These are phyloP conservation scores for Aspergillus intermedius DNA, from an alignment of 2,329 filamentous ascomycete genomes.

Conservation along the genomic window DNA sequence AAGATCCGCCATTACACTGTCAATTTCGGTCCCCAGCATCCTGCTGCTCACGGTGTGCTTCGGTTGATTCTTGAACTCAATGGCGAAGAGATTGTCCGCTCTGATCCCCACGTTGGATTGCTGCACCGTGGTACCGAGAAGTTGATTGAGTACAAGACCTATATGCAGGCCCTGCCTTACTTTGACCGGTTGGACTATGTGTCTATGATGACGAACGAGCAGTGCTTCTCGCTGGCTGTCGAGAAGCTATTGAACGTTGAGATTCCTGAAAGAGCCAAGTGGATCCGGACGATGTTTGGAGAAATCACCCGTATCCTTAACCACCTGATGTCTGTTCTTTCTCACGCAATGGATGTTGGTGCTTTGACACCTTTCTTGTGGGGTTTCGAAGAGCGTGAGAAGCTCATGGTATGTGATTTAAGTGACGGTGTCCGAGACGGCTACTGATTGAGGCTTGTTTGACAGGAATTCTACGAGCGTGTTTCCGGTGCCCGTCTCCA, in stretches of 20 bases:
- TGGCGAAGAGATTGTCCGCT: constrained; percentile 93
- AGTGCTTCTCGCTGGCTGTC: constrained; percentile 89
- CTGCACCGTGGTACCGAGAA: constrained; percentile 97
- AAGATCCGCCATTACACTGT: constrained; percentile 99
- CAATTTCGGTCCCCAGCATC: constrained; percentile 98
- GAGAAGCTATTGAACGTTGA: constrained; percentile 98
- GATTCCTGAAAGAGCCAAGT: constrained; percentile 91
- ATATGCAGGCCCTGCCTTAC: constrained; percentile 95
- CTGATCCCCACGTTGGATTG: constrained; percentile 93
- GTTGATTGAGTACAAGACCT: constrained; percentile 99
- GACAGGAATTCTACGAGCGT: constrained; percentile 97
- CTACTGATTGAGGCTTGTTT: constrained; percentile 12
- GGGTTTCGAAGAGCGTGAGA: constrained; percentile 99
- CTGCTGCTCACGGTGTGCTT: constrained; percentile 95
- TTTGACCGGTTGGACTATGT: constrained; percentile 99
- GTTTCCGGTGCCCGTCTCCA: constrained; percentile 97
- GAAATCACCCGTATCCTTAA: constrained; percentile 93
- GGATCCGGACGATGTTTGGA: constrained; percentile 89
- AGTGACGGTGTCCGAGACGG: background rate
- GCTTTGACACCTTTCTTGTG: constrained; percentile 96
- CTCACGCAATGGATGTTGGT: constrained; percentile 98
- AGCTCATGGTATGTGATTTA: constrained; percentile 75
- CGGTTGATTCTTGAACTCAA: constrained; percentile 95
- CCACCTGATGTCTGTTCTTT: constrained; percentile 95
- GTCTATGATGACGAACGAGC: constrained; percentile 99